Conservation (phyloP, 345 rosid species). For the Brassica cretica region DNA sequence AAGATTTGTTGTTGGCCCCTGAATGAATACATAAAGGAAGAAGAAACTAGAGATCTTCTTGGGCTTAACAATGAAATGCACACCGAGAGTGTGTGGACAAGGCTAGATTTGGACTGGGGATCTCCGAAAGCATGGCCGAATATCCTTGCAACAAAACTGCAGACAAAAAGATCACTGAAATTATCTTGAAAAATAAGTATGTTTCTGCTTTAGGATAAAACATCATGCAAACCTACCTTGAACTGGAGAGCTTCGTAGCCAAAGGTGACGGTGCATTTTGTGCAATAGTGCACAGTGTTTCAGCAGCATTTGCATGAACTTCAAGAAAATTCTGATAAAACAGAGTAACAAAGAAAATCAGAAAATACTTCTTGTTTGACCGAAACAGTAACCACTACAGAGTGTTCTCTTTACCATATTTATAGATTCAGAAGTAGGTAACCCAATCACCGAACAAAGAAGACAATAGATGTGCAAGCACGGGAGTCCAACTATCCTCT, state of each 20-base stretch:
- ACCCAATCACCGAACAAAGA: conserved; percentile 3
- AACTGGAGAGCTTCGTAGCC: conserved; percentile 85
- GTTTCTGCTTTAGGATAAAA: conserved; percentile 6
- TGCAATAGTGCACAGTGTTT: conserved; percentile 80
- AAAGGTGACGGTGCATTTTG: conserved; percentile 85
- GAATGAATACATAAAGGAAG: conserved; percentile 79
- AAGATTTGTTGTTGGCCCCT: conserved; percentile 82
- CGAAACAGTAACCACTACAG: background rate
- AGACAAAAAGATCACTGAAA: conserved; percentile 20
- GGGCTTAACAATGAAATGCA: conserved; percentile 96
- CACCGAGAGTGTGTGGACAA: conserved; percentile 90
- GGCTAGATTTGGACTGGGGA: conserved; percentile 83
- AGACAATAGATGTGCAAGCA: conserved; percentile 12
- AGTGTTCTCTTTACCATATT: background rate
- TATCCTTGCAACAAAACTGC: conserved; percentile 89
- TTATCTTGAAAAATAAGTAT: background rate
- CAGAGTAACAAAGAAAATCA: conserved; percentile 7
- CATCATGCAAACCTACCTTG: conserved; percentile 74
- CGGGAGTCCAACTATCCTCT: conserved; percentile 3
- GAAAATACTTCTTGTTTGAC: background rate
- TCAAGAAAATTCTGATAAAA: conserved; percentile 62
- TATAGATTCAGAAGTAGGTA: background rate
- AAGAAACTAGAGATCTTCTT: conserved; percentile 71
- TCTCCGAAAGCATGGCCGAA: conserved; percentile 91
- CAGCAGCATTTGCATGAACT: conserved; percentile 92